Conservation (phyloP, 1,284 basidiomycete species). For the Trichosporon inkin region DNA sequence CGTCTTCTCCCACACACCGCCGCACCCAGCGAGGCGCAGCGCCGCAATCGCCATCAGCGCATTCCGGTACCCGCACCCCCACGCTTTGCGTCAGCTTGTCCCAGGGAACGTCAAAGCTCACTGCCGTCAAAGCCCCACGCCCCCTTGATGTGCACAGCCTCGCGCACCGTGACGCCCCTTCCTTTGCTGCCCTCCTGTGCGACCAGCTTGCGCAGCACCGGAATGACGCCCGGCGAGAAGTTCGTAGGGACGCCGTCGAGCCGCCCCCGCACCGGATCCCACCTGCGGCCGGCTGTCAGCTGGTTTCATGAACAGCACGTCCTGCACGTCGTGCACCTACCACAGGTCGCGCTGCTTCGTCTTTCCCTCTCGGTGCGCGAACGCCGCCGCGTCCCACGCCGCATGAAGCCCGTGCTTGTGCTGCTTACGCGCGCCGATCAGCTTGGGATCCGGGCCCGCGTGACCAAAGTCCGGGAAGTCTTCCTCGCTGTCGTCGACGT, state of each 20-base stretch:
- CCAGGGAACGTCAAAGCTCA: constrained; percentile 54
- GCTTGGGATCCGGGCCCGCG: not conserved
- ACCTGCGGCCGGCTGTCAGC: constrained; percentile 31
- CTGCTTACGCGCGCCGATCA: constrained; percentile 11
- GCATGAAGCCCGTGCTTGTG: constrained; percentile 14
- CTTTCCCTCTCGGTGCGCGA: constrained; percentile 27
- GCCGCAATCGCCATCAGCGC: constrained; percentile 74
- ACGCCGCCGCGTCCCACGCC: constrained; percentile 40
- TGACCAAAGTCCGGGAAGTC: not conserved
- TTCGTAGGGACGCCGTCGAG: constrained; percentile 56
- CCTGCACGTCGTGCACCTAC: constrained; percentile 16
- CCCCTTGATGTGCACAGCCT: constrained; percentile 62
- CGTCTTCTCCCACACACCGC: constrained; percentile 32
- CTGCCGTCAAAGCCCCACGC: constrained; percentile 63
- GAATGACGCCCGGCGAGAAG: constrained; percentile 71
- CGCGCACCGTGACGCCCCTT: constrained; percentile 64
- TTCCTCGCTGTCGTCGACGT: constrained; percentile 2
- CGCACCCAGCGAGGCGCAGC: constrained; percentile 55
- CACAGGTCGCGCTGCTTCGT: constrained; percentile 37
- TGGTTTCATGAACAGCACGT: not conserved
- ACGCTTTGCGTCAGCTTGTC: constrained; percentile 30
- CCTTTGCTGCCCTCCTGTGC: constrained; percentile 55
- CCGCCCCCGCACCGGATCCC: constrained; percentile 35
- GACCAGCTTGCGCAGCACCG: constrained; percentile 60
- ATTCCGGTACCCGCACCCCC: constrained; percentile 65